Evolutionary conservation across 305 asterid species (phyloP).

Genomic region (Andrographis paniculata): DNA sequence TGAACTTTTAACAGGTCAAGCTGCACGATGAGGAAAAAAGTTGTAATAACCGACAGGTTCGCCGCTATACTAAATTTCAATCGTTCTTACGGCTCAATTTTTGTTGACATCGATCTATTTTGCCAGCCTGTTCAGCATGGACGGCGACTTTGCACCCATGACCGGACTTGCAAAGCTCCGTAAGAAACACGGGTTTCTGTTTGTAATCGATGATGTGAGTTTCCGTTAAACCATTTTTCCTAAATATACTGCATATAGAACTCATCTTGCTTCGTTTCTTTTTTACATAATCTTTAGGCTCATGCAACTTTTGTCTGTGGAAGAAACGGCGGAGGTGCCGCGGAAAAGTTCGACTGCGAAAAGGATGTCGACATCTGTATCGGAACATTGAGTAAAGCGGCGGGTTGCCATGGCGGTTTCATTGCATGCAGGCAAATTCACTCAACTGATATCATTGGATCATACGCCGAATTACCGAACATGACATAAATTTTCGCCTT

Average conservation of each 20-base stretch:
- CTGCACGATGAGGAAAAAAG: slow-evolving; percentile 83
- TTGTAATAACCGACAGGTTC: slow-evolving; percentile 90
- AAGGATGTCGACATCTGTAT: slow-evolving; percentile 70
- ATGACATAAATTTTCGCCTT: slow-evolving; percentile 11
- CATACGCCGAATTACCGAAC: background rate
- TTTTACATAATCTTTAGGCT: slow-evolving; percentile 39
- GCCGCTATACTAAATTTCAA: slow-evolving; percentile 23
- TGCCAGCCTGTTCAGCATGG: slow-evolving; percentile 93
- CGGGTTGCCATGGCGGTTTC: slow-evolving; percentile 99
- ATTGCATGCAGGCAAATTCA: slow-evolving; percentile 82
- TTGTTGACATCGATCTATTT: slow-evolving; percentile 12
- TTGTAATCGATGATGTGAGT: slow-evolving; percentile 94
- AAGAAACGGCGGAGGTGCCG: slow-evolving; percentile 84
- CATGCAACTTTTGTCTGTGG: slow-evolving; percentile 97
- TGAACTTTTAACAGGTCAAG: slow-evolving; percentile 63
- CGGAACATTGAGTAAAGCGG: slow-evolving; percentile 95
- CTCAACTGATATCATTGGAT: too few species aligned
- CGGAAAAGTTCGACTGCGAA: slow-evolving; percentile 78
- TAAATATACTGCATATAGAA: background rate
- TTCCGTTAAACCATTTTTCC: slow-evolving; percentile 5
- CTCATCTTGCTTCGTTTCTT: slow-evolving; percentile 15
- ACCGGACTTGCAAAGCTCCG: slow-evolving; percentile 75
- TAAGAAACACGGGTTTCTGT: slow-evolving; percentile 73
- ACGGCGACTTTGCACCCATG: slow-evolving; percentile 95
- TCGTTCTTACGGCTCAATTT: slow-evolving; percentile 9